phyloP scores from a whole-genome alignment of 129 eudicot species.

The Escallonia herrerae region DNA sequence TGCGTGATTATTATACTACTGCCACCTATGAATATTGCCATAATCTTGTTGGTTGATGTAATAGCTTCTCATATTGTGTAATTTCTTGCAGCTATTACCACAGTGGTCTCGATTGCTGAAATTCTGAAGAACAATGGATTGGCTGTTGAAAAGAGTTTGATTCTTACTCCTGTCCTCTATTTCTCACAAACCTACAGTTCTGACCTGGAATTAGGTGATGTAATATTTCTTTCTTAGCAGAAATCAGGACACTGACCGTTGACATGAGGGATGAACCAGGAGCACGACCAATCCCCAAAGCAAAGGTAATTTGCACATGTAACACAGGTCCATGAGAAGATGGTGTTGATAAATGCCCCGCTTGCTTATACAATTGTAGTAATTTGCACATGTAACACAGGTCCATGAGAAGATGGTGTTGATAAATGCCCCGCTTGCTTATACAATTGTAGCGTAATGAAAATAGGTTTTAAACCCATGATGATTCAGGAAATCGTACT shows the following conservation, averaged over 20 bases:
- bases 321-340: not conserved
- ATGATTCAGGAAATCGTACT: too few relatives aligned
- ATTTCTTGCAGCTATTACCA: slow-evolving; percentile 43
- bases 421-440: too few relatives aligned
- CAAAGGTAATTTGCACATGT: slow-evolving; percentile 32
- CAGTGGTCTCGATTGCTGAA: slow-evolving; percentile 51
- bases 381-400: not conserved
- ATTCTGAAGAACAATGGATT: slow-evolving; percentile 55
- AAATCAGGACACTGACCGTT: slow-evolving; percentile 43
- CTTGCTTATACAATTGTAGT: not conserved
- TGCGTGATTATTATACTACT: too few relatives aligned
- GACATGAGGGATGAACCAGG: slow-evolving; percentile 49
- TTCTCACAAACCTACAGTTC: not conserved
- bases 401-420: too few relatives aligned
- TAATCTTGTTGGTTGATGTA: not conserved
- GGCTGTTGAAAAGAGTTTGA: slow-evolving; percentile 46
- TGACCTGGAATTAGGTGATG: not conserved
- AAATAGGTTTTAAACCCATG: too few relatives aligned
- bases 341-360: too few relatives aligned
- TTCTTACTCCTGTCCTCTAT: not conserved
- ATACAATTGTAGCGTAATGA: too few relatives aligned
- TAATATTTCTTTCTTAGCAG: slow-evolving; percentile 7
- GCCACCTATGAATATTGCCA: too few relatives aligned
- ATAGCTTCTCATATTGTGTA: not conserved
- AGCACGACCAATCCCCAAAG: slow-evolving; percentile 47